Evolutionary conservation across 805 yeast genomes (phyloP), one percentile per base, ranked within the genome.

Genomic region (Schizosaccharomyces lindneri): DNA sequence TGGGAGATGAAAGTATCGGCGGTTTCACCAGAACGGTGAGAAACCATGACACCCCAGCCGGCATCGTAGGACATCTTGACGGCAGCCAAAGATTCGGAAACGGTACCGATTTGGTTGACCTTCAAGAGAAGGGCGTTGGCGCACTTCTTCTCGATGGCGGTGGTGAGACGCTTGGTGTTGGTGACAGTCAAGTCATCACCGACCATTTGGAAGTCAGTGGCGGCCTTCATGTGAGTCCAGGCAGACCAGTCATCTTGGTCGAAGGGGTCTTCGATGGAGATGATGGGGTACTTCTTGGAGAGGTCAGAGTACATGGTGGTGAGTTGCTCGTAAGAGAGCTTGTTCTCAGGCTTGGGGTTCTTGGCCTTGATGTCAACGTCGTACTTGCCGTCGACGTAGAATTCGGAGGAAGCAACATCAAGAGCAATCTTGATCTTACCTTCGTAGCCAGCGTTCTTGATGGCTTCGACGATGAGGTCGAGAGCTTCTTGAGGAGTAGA

Each of bases 1-100:
- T 90, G 97, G 73, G 98, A 97, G 76, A 90, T 90, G 80, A 87
- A 84, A 72, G 94, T 84, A 79, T 93, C 98, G 81, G 93, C 98
- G 69, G 97, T 89, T 82, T 90, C 98, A 80, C 98, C 98, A 70
- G 97, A 89, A 84, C 98, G 88, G 87, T 90, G 98, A 72, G 97
- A 89, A 71, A 93, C 97, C 97, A 90, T 89, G 74, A 89, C 96
- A 81, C 97, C 97, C 98, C 98, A 90, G 73, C 87, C 87, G 67
- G 96, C 97, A 67, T 82, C 83, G 79, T 82, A 89, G 64, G 97
- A 86, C 77, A 85, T 93, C 75, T 85, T 78, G 72, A 97, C 97
- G 72, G 97, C 97, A 76, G 87, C 81, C 78, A 90, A 88, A 67
- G 97, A 87, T 82, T 90, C 98, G 70, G 95, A 75, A 71, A 90